phyloP scores from a whole-genome alignment of 208 protist species.

The Trypanosoma conorhini region DNA sequence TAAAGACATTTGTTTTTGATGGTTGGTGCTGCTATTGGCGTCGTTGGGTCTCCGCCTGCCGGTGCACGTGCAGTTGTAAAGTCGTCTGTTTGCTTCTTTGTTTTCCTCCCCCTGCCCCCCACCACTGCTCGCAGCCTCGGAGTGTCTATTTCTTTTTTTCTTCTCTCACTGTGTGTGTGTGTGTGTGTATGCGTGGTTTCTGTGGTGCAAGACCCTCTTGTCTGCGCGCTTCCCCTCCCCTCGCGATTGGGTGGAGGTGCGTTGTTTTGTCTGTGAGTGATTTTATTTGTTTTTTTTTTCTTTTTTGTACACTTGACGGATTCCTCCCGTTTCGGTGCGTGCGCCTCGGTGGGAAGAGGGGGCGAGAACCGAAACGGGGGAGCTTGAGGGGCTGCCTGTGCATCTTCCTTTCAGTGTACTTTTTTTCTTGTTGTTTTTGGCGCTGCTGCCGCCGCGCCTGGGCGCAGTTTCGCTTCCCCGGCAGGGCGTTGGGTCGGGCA shows the following conservation, averaged over 20 bases:
- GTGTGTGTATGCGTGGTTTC: constrained; percentile 3
- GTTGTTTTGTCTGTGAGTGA: no score
- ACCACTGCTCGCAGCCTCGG: no score
- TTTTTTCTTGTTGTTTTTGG: constrained; percentile 1
- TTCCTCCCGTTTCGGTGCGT: neutral
- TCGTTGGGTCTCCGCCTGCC: no score
- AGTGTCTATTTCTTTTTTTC: no score
- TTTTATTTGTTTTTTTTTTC: neutral
- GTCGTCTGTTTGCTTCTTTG: neutral
- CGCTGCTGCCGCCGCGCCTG: neutral
- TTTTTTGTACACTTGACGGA: no score
- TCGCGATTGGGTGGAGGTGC: no score
- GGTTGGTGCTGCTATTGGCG: no score
- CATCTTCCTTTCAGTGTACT: neutral
- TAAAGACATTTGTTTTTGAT: no score
- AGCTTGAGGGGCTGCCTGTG: neutral
- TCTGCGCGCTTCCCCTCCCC: no score
- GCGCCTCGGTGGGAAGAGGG: neutral
- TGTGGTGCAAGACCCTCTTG: neutral
- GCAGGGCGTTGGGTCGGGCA: neutral
- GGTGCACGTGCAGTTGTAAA: neutral
- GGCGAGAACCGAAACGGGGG: neutral
- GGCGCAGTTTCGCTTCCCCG: neutral
- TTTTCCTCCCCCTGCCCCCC: neutral
- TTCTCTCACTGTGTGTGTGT: constrained; percentile 16